A percentile compares a stretch with the other conserved stretches of the same genome.
Conservation (phyloP, 768 basidiomycete genomes). For the Tricholoma hemisulphureum region DNA sequence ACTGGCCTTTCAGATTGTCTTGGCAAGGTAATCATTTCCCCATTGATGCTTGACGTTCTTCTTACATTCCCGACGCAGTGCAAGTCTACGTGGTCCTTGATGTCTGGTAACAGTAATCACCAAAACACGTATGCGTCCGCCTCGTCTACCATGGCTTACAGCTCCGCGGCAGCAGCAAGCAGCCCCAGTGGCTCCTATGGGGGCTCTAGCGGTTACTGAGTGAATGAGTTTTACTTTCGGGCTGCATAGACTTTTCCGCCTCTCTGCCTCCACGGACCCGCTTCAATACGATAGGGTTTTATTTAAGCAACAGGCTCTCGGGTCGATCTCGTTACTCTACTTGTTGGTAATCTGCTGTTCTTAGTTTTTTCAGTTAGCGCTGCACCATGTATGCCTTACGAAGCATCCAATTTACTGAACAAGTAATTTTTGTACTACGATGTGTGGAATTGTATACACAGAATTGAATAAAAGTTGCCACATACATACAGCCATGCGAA, state of each 20-base stretch:
- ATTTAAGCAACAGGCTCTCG: constrained; percentile 31
- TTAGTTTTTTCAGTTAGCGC: too few species aligned
- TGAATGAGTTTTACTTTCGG: constrained; percentile 16
- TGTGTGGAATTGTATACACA: too few species aligned
- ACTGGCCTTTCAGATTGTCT: constrained; percentile 57
- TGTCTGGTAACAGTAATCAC: constrained; percentile 47
- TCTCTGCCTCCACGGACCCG: constrained; percentile 19
- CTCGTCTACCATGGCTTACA: constrained; percentile 19
- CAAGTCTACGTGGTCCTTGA: constrained; percentile 56
- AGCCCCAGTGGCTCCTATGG: constrained; percentile 22
- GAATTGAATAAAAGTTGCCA: too few species aligned
- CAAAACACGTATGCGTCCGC: constrained; percentile 46
- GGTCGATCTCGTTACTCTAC: constrained; percentile 19
- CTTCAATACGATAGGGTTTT: constrained; percentile 33
- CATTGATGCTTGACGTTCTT: constrained; percentile 1
- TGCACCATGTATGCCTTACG: too few species aligned
- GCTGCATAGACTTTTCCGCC: constrained; percentile 33
- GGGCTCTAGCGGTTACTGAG: constrained; percentile 30
- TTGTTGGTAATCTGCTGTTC: too few species aligned
- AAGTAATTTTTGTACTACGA: too few species aligned
- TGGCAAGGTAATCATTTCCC: constrained; percentile 35
- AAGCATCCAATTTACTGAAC: too few species aligned
- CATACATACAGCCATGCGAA: too few species aligned
- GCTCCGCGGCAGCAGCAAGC: constrained; percentile 14
- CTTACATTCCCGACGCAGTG: constrained; percentile 38